These are phyloP conservation scores for Cucumis melo DNA, from an alignment of 306 rosid genomes.

Conservation along the genomic window DNA sequence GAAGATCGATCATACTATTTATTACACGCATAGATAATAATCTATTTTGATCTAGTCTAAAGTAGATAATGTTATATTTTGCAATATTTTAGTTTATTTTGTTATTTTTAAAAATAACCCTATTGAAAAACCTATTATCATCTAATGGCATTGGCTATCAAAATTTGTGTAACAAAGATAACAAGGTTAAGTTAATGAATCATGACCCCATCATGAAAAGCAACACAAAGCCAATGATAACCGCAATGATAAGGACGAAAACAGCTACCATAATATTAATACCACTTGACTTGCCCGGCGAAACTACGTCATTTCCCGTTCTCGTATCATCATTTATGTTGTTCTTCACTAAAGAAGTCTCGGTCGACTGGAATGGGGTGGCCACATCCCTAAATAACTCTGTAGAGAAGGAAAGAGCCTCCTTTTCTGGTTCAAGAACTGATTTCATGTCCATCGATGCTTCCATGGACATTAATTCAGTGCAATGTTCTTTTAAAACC, in stretches of 20 bases:
- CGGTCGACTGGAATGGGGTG: conserved; percentile 21
- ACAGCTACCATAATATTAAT: conserved; percentile 28
- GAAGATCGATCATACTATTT: too few species aligned
- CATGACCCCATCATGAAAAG: conserved; percentile 4
- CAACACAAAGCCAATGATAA: conserved; percentile 39
- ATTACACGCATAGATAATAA: too few species aligned
- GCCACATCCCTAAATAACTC: conserved; percentile 66
- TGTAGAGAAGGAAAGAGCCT: conserved; percentile 22
- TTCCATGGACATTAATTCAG: conserved; percentile 43
- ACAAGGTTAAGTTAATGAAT: not conserved
- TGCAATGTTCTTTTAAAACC: conserved; percentile 36
- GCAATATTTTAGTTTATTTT: too few species aligned
- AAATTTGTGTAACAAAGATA: not conserved
- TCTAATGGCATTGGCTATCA: not conserved
- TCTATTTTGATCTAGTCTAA: too few species aligned
- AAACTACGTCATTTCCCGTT: conserved; percentile 14
- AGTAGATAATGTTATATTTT: too few species aligned
- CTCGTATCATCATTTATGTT: conserved; percentile 6
- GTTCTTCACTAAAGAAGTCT: conserved; percentile 19
- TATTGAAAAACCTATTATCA: not conserved
- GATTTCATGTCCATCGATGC: conserved; percentile 29
- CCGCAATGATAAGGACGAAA: conserved; percentile 40
- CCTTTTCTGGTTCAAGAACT: conserved; percentile 62
- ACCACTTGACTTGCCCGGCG: conserved; percentile 15
- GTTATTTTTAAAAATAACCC: too few species aligned